These are phyloP conservation scores for Monosporascus sp. DNA, from an alignment of 2,329 filamentous ascomycete species.

Conservation along the genomic window DNA sequence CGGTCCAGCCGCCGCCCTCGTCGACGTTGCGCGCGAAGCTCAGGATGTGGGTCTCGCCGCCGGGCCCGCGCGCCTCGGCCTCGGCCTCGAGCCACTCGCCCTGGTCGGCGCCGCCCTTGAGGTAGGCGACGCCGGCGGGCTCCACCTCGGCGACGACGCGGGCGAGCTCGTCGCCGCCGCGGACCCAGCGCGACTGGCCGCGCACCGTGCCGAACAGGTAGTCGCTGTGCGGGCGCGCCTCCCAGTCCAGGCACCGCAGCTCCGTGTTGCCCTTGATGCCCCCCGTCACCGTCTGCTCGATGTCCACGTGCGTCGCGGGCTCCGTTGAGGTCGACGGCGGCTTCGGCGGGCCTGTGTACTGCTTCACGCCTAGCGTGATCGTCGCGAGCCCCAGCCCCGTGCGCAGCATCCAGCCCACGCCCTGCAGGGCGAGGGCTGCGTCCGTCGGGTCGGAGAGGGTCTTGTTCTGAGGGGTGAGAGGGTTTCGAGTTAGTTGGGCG, in stretches of 20 bases:
- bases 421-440: slow-evolving; percentile 65
- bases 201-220: slow-evolving; percentile 71
- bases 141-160: slow-evolving; percentile 53
- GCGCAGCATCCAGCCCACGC: slow-evolving; percentile 65
- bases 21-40: slow-evolving; percentile 53
- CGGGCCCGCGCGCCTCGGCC: slow-evolving; percentile 42
- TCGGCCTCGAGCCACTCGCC: slow-evolving; percentile 58
- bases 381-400: slow-evolving; percentile 66
- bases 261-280: slow-evolving; percentile 61
- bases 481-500: background rate
- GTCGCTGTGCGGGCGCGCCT: slow-evolving; percentile 61
- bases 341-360: slow-evolving; percentile 42
- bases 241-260: slow-evolving; percentile 47
- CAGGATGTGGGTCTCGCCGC: slow-evolving; percentile 59
- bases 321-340: slow-evolving; percentile 34
- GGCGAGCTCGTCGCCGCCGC: slow-evolving; percentile 44
- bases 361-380: slow-evolving; percentile 58
- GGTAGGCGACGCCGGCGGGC: slow-evolving; percentile 51
- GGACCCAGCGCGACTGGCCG: slow-evolving; percentile 51
- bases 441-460: slow-evolving; percentile 64
- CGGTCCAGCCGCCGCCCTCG: slow-evolving; percentile 43
- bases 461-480: slow-evolving; percentile 57
- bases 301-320: slow-evolving; percentile 56
- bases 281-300: slow-evolving; percentile 66
- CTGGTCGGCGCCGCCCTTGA: slow-evolving; percentile 38